These are phyloP conservation scores for Blastobotrys raffinosifermentans DNA, from an alignment of 1,139 yeast genomes.

Conservation along the genomic window DNA sequence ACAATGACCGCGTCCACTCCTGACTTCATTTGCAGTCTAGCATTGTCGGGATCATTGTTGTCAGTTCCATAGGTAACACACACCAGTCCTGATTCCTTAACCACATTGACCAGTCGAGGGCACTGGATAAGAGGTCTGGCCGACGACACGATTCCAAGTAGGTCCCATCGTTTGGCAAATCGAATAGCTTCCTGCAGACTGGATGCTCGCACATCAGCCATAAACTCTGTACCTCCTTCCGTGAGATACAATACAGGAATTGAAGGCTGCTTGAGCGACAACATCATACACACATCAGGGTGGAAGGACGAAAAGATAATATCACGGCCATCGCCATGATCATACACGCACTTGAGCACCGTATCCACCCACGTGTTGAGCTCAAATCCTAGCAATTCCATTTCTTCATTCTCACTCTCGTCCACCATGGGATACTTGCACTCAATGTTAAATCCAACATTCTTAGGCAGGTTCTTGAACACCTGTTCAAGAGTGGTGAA, in stretches of 20 bases:
- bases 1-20: constrained; percentile 98
- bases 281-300: constrained; percentile 82
- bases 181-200: constrained; percentile 88
- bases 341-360: constrained; percentile 73
- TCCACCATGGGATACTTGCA: constrained; percentile 94
- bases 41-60: constrained; percentile 81
- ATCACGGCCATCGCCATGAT: constrained; percentile 73
- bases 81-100: constrained; percentile 83
- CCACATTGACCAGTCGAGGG: constrained; percentile 83
- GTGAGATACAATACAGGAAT: constrained; percentile 78
- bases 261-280: constrained; percentile 88
- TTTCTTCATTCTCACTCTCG: constrained; percentile 83
- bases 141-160: constrained; percentile 88
- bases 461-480: constrained; percentile 71
- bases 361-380: constrained; percentile 79
- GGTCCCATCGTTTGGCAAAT: constrained; percentile 86
- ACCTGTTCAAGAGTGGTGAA: constrained; percentile 85
- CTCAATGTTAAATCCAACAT: constrained; percentile 91
- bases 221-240: constrained; percentile 72
- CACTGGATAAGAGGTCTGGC: constrained; percentile 79
- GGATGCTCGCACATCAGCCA: constrained; percentile 87
- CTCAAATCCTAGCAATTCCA: constrained; percentile 81
- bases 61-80: constrained; percentile 87
- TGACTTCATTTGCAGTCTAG: constrained; percentile 80
- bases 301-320: constrained; percentile 90